These are phyloP conservation scores for Xylariales sp. DNA, from an alignment of 2,329 filamentous ascomycete species.

Conservation along the genomic window DNA sequence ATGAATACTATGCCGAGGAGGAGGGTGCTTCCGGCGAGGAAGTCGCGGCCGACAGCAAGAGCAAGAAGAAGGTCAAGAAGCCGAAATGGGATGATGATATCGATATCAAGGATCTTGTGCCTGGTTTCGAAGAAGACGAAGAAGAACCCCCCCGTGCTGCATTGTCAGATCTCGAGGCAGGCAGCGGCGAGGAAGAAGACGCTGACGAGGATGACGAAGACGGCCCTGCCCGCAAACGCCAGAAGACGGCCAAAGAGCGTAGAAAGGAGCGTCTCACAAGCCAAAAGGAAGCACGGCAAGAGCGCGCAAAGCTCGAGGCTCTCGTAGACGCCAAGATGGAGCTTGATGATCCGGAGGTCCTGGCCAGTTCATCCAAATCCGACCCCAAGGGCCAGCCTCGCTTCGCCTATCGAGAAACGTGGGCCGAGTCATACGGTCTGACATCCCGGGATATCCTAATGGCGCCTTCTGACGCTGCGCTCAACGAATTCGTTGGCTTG, in stretches of 20 bases:
- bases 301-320: constrained; percentile 78
- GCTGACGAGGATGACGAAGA: constrained; percentile 37
- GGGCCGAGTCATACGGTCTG: constrained; percentile 83
- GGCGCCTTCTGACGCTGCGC: constrained; percentile 75
- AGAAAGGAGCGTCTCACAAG: constrained; percentile 53
- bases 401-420: constrained; percentile 95
- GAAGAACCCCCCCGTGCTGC: constrained; percentile 51
- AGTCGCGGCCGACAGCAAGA: constrained; percentile 46
- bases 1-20: constrained; percentile 81
- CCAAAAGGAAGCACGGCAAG: constrained; percentile 71
- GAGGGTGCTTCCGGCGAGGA: constrained; percentile 56
- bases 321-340: constrained; percentile 79
- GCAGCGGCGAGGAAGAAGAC: constrained; percentile 33
- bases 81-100: constrained; percentile 96
- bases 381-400: constrained; percentile 27
- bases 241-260: constrained; percentile 55
- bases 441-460: constrained; percentile 84
- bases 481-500: constrained; percentile 87
- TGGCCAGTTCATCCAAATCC: constrained; percentile 28
- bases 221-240: constrained; percentile 46
- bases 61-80: constrained; percentile 67
- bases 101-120: constrained; percentile 87
- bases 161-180: constrained; percentile 50
- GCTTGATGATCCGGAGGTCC: constrained; percentile 61
- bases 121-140: constrained; percentile 76